Evolutionary conservation across 108 stramenopile species (phyloP), one percentile per base, ranked within the genome.

Genomic region (Cylindrotheca fusiformis): DNA sequence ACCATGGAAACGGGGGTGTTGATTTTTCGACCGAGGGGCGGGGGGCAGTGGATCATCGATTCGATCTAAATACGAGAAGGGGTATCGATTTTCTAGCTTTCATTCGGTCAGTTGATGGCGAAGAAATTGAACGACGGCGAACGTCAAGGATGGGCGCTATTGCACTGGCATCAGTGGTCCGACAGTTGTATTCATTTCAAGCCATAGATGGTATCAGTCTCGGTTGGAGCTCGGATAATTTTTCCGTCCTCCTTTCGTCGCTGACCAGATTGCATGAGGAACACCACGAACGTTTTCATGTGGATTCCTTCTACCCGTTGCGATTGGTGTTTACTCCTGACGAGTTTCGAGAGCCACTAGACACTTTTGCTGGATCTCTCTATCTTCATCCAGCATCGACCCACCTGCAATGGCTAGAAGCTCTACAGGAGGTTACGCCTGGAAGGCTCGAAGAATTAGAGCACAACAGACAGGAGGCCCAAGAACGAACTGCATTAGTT

Each of bases 291-390:
- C 68, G 64, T 33, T 73, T 88, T 14, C 58, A 55, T 36, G 84
- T 86, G 6, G 47, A 65, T 26, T 87, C 88, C 26, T 93, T 90
- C 68, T 93, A 93, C 77, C 92, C 92, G 19, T 61, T 93, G 4
- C 80, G 80, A 12, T 68, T 93, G 27, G 70, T 86, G 2, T 74
- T 87, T 33, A 57, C 75, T 12, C 57, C 48, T 14, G 81, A 87
- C 44, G 85, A 86, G 31, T 75, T 61, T 33, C 62, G 68, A 2
- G 25, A 45, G 18, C 48, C 85, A 18, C 47, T 90, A 18, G 88
- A 90, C 72, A 32, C 78, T 4, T 78, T 72, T 61, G 86, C 80
- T 21, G 88, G 91, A 48, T 44, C 69, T 8, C 53, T 93, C 23
- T 57, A 65, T 45, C 48, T 93, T 46, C 75, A 86, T 62, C 88